Conservation (phyloP, 257 asterid species). For the Capsicum pubescens region DNA sequence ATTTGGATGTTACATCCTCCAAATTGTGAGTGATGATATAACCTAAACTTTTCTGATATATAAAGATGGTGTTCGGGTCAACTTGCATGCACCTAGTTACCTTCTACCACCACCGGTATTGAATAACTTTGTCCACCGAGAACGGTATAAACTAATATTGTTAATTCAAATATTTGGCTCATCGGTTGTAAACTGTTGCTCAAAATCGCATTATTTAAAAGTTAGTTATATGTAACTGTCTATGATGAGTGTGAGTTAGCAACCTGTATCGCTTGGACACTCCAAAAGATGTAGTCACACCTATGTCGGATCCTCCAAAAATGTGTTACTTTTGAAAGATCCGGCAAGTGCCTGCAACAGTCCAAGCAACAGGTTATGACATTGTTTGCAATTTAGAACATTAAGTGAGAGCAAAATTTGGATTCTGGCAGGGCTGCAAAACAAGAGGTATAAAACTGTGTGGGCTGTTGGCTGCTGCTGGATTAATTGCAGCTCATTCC, state of each 20-base stretch:
- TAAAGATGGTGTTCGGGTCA: neutral
- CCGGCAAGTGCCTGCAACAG: neutral
- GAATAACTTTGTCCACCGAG: neutral
- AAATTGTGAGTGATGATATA: neutral
- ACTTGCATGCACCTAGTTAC: neutral
- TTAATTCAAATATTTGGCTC: neutral
- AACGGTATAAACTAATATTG: neutral
- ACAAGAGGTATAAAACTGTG: constrained; percentile 56
- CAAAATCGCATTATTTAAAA: neutral
- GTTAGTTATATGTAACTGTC: neutral
- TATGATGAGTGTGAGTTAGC: neutral
- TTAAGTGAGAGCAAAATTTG: neutral
- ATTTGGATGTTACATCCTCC: neutral
- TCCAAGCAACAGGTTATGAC: neutral
- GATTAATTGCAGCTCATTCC: constrained; percentile 62
- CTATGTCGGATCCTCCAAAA: neutral
- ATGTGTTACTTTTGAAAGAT: neutral
- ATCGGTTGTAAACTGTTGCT: neutral
- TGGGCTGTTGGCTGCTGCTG: constrained; percentile 69
- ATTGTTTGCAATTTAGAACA: neutral
- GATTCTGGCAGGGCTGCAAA: constrained; percentile 63
- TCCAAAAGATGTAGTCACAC: neutral
- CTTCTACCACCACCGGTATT: neutral
- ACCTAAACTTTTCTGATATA: neutral
- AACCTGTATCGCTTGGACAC: neutral